Percentiles rank a stretch among this genome's conserved stretches.
Conservation (phyloP, 495 filamentous ascomycete species). For the Lasiosphaeria ovina region DNA sequence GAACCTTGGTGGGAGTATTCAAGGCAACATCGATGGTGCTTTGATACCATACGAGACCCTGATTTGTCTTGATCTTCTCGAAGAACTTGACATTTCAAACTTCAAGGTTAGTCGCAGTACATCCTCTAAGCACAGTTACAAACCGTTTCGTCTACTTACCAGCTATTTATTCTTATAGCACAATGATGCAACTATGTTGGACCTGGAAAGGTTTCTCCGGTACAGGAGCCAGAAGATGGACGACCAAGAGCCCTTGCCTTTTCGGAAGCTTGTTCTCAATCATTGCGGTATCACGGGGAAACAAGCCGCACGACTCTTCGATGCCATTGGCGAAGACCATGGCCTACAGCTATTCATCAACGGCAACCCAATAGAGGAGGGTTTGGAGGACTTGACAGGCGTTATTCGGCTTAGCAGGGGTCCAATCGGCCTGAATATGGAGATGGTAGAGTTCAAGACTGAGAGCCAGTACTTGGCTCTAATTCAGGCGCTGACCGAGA, state of each 20-base stretch:
- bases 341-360: slow-evolving; percentile 76
- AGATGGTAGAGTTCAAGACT: slow-evolving; percentile 79
- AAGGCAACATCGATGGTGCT: slow-evolving; percentile 57
- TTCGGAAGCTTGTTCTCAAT: slow-evolving; percentile 70
- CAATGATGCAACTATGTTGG: slow-evolving; percentile 54
- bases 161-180: slow-evolving; percentile 30
- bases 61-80: slow-evolving; percentile 21
- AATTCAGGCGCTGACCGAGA: slow-evolving; percentile 66
- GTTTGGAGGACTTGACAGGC: slow-evolving; percentile 63
- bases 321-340: slow-evolving; percentile 64
- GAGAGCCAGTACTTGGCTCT: slow-evolving; percentile 74
- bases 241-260: slow-evolving; percentile 58
- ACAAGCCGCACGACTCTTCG: slow-evolving; percentile 74
- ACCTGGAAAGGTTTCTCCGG: slow-evolving; percentile 45
- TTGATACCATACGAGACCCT: slow-evolving; percentile 27
- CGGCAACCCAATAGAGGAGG: slow-evolving; percentile 77
- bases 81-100: slow-evolving; percentile 71
- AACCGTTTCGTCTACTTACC: slow-evolving; percentile 1
- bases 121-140: not conserved
- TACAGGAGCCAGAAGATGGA: slow-evolving; percentile 54
- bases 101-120: slow-evolving; percentile 50
- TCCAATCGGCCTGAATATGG: slow-evolving; percentile 72
- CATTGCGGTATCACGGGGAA: slow-evolving; percentile 77
- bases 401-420: slow-evolving; percentile 63
- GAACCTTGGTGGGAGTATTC: slow-evolving; percentile 73